Evolutionary conservation across 202 grass and related monocot species (phyloP), one percentile per base, ranked within the genome.

Genomic region (Musa balbisiana): DNA sequence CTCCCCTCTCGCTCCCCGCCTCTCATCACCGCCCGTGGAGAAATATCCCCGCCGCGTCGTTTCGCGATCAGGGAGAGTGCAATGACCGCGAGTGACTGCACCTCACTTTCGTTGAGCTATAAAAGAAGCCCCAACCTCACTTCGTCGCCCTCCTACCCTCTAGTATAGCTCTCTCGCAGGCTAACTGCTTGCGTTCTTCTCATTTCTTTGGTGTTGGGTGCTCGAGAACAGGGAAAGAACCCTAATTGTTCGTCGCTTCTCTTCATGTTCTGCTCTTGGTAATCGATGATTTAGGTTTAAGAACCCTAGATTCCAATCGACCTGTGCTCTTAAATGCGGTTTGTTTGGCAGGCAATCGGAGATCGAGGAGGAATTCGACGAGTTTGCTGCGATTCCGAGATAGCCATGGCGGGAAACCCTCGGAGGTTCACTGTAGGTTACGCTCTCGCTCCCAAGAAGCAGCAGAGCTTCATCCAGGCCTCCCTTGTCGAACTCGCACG

Each of bases 401-500:
- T 43, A 6, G 8, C 33, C 33, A 43, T 43, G 33, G 33, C 33
- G 33, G 62, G 21, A 64, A 84, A 68, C 78, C 82, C 78, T 51
- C 26, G 75, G 51, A 77, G 75, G 43, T 77, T 67, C 62, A 29
- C 79, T 26, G 83, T 97, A 67, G 90, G 90, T n/a, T 97, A 92
- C 80, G 93, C 93, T 8, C 84, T 92, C n/a, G 90, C 85, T 17
- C 87, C 90, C 17, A 97, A 97, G 90, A 97, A 97, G 82, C 81
- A 91, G 79, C 73, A 89, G 78, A 92, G 90, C 82, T 97, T 97
- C 82, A 97, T 97, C 82, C 90, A 89, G 78, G 69, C 87, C 19
- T 97, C 93, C n/a, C 90, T 97, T 27, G 72, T 92, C 50, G 72
- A 75, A 9, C 64, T 74, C 16, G 83, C 87, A 5, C 67, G 72